Evolutionary conservation across 768 basidiomycete genomes (phyloP).

Genomic region (Lentinula sp.): DNA sequence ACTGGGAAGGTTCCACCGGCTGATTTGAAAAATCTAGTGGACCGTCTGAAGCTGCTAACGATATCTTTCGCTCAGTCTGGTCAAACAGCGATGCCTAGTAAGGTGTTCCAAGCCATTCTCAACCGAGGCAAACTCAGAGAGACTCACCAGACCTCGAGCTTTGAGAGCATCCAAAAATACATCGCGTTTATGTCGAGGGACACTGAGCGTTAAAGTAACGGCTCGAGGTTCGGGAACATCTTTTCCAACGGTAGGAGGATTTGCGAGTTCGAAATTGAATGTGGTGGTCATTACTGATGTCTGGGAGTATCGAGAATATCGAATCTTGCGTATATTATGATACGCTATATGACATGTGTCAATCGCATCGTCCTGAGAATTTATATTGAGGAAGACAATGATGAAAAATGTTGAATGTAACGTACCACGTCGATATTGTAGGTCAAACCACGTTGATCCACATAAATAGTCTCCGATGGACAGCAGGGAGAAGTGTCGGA

Average conservation of each 20-base stretch:
- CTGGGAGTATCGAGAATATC: conserved; percentile 15
- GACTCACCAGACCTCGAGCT: conserved; percentile 10
- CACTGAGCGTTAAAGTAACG: not conserved
- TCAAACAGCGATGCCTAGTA: not conserved
- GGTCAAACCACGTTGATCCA: conserved; percentile 46
- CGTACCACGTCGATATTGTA: conserved; percentile 40
- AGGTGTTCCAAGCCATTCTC: not conserved
- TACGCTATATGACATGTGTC: conserved; percentile 48
- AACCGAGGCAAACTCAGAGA: not conserved
- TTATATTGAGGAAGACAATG: conserved; percentile 3
- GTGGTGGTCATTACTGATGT: conserved; percentile 17
- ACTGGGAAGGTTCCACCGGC: not conserved
- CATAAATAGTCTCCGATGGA: conserved; percentile 38
- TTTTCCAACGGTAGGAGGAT: conserved; percentile 32
- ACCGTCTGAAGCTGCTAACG: conserved; percentile 7
- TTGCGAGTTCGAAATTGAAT: conserved; percentile 24
- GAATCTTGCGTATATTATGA: conserved; percentile 21
- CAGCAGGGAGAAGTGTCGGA: conserved; percentile 29
- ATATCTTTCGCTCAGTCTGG: conserved; percentile 12
- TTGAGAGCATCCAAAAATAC: conserved; percentile 9
- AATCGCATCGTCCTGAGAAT: conserved; percentile 35
- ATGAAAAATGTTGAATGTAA: not conserved
- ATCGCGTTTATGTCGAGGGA: conserved; percentile 1
- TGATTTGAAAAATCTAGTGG: conserved; percentile 7
- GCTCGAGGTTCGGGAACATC: not conserved